A percentile compares a stretch with the other conserved stretches of the same genome.
phyloP scores from a whole-genome alignment of 2,329 filamentous ascomycete genomes.

The Colletotrichum cereale region DNA sequence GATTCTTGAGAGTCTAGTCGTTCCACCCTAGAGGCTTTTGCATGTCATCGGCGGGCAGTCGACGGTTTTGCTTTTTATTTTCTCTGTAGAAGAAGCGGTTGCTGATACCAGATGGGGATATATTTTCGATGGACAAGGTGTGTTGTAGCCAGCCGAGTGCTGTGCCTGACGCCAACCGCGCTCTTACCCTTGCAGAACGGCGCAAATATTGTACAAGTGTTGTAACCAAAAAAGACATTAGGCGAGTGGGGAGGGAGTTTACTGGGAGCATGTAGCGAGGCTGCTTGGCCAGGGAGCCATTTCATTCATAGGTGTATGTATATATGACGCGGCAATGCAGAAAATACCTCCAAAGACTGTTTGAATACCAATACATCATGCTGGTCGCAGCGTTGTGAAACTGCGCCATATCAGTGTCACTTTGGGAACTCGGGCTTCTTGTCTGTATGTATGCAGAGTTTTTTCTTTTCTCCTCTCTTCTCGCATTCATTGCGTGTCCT shows the following conservation, averaged over 20 bases:
- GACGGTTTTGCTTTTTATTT: neutral
- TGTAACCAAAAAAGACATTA: conserved; percentile 35
- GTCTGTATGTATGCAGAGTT: neutral
- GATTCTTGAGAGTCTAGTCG: conserved; percentile 45
- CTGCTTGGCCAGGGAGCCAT: conserved; percentile 31
- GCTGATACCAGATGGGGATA: conserved; percentile 1
- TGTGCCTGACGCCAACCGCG: neutral
- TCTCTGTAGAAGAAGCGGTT: neutral
- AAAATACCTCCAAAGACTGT: conserved; percentile 29
- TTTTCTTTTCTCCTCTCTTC: too few species aligned
- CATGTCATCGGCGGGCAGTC: conserved; percentile 25
- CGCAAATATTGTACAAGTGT: conserved; percentile 35
- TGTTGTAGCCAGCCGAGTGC: neutral
- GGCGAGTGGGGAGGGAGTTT: conserved; percentile 28
- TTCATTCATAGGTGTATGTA: conserved; percentile 40
- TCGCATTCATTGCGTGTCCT: neutral
- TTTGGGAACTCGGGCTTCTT: neutral
- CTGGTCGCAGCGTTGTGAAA: neutral
- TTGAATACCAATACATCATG: neutral
- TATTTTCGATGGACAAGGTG: neutral
- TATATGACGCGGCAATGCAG: conserved; percentile 41
- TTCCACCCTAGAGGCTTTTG: conserved; percentile 3
- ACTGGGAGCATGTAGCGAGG: conserved; percentile 36
- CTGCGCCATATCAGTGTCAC: neutral
- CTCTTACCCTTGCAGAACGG: neutral